Evolutionary conservation across 202 grass and related monocot genomes (phyloP), one percentile per base, ranked within the genome.

Genomic region (Panicum hallii): DNA sequence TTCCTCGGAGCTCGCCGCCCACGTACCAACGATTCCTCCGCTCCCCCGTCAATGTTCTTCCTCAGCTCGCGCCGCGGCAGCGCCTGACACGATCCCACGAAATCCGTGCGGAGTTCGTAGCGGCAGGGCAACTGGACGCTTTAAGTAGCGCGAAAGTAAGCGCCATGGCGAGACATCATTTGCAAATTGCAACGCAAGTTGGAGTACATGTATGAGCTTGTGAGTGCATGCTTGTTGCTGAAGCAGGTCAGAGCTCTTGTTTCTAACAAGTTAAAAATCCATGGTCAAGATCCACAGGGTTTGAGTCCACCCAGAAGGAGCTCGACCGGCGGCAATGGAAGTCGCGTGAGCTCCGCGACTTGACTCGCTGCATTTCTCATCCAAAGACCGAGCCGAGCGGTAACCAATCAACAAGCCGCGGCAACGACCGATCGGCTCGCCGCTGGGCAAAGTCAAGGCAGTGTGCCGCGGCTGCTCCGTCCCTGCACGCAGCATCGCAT

Each of bases 81-180:
- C 55, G 65, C 65, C 88, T 69, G 88, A 83, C 88, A 90, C 68
- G 67, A 90, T 90, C 88, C 88, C 88, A 44, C 52, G 5, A 3
- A 83, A 87, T 90, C 84, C 80, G 84, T 46, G 20, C 15, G 38
- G 65, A 81, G 70, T 34, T 71, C 79, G 79, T 82, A 61, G 53
- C 53, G 22, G 16, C 67, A 71, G 67, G 61, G 79, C 67, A 68
- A 26, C 63, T 62, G 49, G 57, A 2, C 43, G 45, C 30, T 82
- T 86, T 55, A 72, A 17, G 61, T 81, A 40, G 36, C 36, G 53
- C 66, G 1, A 53, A 64, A 79, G 63, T 70, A 79, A 82, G 53
- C 63, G 57, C 26, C 28, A 32, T 43, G 64, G 48, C 62, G 45
- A 38, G 44, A 40, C 30, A 65, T 49, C 22, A 20, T 41, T 17